Conservation (phyloP, 345 rosid species). For the Cardamine resedifolia region DNA sequence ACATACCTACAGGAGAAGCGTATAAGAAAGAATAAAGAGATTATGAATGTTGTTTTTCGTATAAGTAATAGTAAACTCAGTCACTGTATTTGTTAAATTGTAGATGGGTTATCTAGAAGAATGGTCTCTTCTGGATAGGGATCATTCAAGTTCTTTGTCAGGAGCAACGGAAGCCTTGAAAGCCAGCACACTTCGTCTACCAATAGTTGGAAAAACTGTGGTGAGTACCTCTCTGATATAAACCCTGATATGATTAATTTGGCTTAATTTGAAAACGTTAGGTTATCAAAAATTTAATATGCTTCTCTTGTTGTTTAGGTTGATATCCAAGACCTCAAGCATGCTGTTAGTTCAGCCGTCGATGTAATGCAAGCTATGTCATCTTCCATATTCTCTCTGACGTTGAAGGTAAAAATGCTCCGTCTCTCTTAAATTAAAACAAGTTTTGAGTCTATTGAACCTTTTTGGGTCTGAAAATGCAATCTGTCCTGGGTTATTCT, state of each 20-base stretch:
- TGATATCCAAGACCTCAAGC: constrained; percentile 79
- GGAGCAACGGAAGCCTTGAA: constrained; percentile 84
- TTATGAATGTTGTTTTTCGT: background rate
- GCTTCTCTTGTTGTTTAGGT: constrained; percentile 44
- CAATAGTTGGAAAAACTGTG: constrained; percentile 83
- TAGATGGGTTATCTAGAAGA: constrained; percentile 80
- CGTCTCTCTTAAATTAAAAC: constrained; percentile 2
- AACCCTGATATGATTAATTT: constrained; percentile 11
- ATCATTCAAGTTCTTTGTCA: constrained; percentile 70
- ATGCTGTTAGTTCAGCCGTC: constrained; percentile 80
- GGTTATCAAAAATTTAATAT: background rate
- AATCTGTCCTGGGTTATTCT: background rate
- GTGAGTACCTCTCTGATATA: constrained; percentile 40
- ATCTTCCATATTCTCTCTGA: constrained; percentile 64
- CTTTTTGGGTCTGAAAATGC: constrained; percentile 16
- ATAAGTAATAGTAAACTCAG: background rate
- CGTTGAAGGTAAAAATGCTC: constrained; percentile 56
- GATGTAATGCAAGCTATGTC: constrained; percentile 95
- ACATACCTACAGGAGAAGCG: background rate
- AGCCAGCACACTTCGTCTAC: constrained; percentile 94
- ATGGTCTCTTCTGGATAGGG: constrained; percentile 61
- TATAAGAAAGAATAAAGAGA: constrained; percentile 4
- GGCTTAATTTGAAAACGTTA: background rate
- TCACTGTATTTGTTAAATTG: constrained; percentile 29
- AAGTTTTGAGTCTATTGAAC: background rate